Evolutionary conservation across 1,139 yeast genomes (phyloP).

Genomic region (Geotrichum restrictum): DNA sequence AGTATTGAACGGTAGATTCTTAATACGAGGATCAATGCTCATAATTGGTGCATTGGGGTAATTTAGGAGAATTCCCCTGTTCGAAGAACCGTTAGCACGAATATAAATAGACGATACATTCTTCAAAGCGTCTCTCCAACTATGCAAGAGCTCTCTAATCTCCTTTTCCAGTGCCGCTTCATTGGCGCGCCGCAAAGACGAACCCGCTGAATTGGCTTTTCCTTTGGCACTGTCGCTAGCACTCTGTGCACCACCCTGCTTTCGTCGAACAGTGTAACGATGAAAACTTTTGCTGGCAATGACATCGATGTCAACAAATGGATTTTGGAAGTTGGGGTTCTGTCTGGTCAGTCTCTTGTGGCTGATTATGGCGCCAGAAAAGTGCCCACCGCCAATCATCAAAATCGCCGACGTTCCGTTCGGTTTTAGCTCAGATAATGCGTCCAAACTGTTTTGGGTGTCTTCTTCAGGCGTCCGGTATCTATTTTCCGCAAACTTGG

Average conservation of each 20-base stretch:
- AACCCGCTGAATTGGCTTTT: conserved; percentile 95
- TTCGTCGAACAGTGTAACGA: conserved; percentile 90
- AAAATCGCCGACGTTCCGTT: conserved; percentile 60
- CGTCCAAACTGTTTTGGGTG: conserved; percentile 23
- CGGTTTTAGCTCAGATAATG: conserved; percentile 40
- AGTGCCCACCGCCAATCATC: conserved; percentile 98
- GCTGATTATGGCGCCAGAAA: conserved; percentile 88
- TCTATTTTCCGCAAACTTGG: conserved; percentile 42
- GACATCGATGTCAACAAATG: conserved; percentile 47
- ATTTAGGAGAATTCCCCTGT: conserved; percentile 62
- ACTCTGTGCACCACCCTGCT: conserved; percentile 96
- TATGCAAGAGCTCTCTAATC: conserved; percentile 58
- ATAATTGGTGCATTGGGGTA: conserved; percentile 53
- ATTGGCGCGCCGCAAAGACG: conserved; percentile 80
- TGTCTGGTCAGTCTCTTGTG: conserved; percentile 61
- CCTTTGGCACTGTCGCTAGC: conserved; percentile 91
- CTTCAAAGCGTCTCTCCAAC: conserved; percentile 55
- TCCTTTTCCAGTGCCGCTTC: conserved; percentile 81
- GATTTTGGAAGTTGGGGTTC: conserved; percentile 38
- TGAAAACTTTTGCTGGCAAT: conserved; percentile 83
- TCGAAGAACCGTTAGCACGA: conserved; percentile 75
- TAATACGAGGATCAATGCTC: conserved; percentile 34
- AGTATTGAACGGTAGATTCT: conserved; percentile 80
- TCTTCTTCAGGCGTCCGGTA: conserved; percentile 37
- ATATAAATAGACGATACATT: conserved; percentile 70